Evolutionary conservation across 164 flowering plant species (phyloP), one percentile per base, ranked within the genome.

Genomic region (Magnolia sinica): DNA sequence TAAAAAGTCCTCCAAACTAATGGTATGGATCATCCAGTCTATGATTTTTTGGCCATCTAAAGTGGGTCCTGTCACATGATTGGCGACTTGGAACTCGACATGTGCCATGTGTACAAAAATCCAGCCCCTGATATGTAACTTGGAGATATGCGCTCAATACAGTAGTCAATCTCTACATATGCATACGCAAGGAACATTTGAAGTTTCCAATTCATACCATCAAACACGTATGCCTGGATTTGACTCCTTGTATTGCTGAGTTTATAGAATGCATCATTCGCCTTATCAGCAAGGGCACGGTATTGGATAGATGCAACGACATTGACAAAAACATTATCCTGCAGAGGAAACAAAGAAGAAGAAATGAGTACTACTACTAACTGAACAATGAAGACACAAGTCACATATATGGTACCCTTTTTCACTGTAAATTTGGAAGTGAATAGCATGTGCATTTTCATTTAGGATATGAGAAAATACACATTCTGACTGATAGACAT

Each of bases 251-350:
- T 85, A 76, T 92, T 89, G 85, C 85, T 89, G 74, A 92, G 90
- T 70, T 86, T 91, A 80, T 91, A 92, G 78, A 87, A 91, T 73
- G 97, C 94, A 82, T 91, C 97, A 68, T 59, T 81, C 8, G 95
- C 95, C 77, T 88, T 92, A 11, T 85, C 85, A 5, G 90, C 82
- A 51, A 91, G 64, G 75, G 90, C 97, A 64, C 90, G 89, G 75
- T 88, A 92, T 70, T 92, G 95, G 1, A 91, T 68, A 3, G 95
- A 91, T 64, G 95, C 95, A 67, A 90, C 95, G 4, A 92, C 92
- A 77, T 86, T 89, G 69, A 92, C 95, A 84, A 92, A 92, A 0
- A 92, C 95, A 81, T 92, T 91, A 76, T 91, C 97, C 97, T 91
- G 86, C 79, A 80, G 7, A 81, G 78, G 8, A 59, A 64, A 64